These are phyloP conservation scores for Tetraselmis chui DNA, from an alignment of 139 green algal genomes.

Conservation along the genomic window DNA sequence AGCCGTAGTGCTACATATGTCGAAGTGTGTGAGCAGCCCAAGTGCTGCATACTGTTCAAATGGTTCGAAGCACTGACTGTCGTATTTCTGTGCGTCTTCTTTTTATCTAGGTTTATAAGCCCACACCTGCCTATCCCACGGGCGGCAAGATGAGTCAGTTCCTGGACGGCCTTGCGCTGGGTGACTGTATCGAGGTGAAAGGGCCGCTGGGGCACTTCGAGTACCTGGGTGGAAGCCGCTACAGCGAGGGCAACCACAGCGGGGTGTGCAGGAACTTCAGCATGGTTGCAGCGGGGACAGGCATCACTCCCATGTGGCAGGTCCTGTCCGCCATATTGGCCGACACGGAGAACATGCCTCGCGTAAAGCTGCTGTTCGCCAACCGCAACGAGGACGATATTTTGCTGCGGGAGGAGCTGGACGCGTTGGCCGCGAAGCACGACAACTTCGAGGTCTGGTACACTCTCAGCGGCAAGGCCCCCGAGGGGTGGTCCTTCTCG, in stretches of 20 bases:
- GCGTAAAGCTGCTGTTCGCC: slow-evolving; percentile 85
- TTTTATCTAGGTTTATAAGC: too few relatives aligned
- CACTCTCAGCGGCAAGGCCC: slow-evolving; percentile 23
- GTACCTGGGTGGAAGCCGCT: slow-evolving; percentile 67
- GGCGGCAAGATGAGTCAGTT: slow-evolving; percentile 76
- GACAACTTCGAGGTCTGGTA: slow-evolving; percentile 61
- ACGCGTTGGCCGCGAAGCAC: slow-evolving; percentile 57
- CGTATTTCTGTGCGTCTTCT: too few relatives aligned
- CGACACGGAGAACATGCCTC: slow-evolving; percentile 71
- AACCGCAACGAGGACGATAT: slow-evolving; percentile 93
- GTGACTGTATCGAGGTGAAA: slow-evolving; percentile 86
- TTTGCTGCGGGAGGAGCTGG: slow-evolving; percentile 82
- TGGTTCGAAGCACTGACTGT: too few relatives aligned
- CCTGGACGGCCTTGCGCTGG: slow-evolving; percentile 68
- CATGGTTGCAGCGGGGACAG: slow-evolving; percentile 93
- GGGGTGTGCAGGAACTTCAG: slow-evolving; percentile 44
- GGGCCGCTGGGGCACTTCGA: slow-evolving; percentile 87
- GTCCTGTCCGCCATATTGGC: slow-evolving; percentile 71
- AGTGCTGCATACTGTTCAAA: too few relatives aligned
- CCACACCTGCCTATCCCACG: slow-evolving; percentile 54
- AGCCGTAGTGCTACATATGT: too few relatives aligned
- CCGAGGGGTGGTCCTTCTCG: slow-evolving; percentile 56
- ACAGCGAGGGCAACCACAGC: slow-evolving; percentile 22
- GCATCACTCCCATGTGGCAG: slow-evolving; percentile 55
- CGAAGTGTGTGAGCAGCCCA: slow-evolving; percentile 79